Evolutionary conservation across 2,329 filamentous ascomycete species (phyloP).

Genomic region (Xylaria hypoxylon): DNA sequence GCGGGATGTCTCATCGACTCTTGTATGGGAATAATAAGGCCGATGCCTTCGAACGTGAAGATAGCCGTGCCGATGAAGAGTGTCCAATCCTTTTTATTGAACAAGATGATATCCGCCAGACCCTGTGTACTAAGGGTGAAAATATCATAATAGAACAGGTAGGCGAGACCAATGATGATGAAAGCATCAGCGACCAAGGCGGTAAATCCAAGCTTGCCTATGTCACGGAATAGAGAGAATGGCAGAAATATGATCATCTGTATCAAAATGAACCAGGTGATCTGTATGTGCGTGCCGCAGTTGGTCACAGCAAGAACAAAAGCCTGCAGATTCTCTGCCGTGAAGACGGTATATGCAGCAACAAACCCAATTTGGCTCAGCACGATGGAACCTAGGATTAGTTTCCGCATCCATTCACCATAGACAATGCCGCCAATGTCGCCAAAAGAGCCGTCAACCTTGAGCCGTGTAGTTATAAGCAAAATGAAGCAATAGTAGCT

Average conservation of each 20-base stretch:
- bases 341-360: slow-evolving; percentile 96
- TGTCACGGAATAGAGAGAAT: slow-evolving; percentile 92
- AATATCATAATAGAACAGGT: slow-evolving; percentile 96
- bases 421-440: slow-evolving; percentile 95
- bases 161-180: slow-evolving; percentile 90
- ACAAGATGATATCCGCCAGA: slow-evolving; percentile 85
- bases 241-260: slow-evolving; percentile 96
- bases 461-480: slow-evolving; percentile 85
- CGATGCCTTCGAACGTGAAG: slow-evolving; percentile 98
- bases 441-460: slow-evolving; percentile 93
- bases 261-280: slow-evolving; percentile 90
- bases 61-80: slow-evolving; percentile 98
- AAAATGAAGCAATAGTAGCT: slow-evolving; percentile 99
- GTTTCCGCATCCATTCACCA: slow-evolving; percentile 86
- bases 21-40: slow-evolving; percentile 97
- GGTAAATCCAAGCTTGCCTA: slow-evolving; percentile 96
- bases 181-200: slow-evolving; percentile 94
- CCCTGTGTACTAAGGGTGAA: slow-evolving; percentile 81
- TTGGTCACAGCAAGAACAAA: slow-evolving; percentile 92
- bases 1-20: slow-evolving; percentile 93
- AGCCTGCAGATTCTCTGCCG: slow-evolving; percentile 92
- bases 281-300: slow-evolving; percentile 85
- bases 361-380: slow-evolving; percentile 96
- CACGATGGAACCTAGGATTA: slow-evolving; percentile 93
- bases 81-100: slow-evolving; percentile 94